Percentiles rank a stretch among this genome's conserved stretches.
phyloP scores from a whole-genome alignment of 495 filamentous ascomycete species.

The Hypoxylon fragiforme region DNA sequence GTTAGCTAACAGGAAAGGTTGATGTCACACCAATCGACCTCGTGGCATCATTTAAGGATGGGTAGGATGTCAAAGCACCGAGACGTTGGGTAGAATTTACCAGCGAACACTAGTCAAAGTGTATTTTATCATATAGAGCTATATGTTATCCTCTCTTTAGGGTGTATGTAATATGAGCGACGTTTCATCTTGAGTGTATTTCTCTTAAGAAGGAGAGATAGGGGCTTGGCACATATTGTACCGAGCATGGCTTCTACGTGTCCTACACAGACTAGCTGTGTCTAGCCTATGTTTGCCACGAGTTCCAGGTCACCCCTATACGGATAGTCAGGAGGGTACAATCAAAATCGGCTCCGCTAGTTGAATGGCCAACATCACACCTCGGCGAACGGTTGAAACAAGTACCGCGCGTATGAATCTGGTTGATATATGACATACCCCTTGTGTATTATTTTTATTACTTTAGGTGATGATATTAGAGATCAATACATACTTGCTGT shows the following conservation, averaged over 20 bases:
- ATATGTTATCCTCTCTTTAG: not conserved
- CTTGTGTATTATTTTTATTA: too few relatives aligned
- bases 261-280: not conserved
- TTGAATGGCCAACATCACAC: not conserved
- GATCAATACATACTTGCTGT: too few relatives aligned
- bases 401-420: not conserved
- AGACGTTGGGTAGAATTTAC: not conserved
- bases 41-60: not conserved
- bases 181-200: constrained; percentile 16
- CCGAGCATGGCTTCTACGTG: not conserved
- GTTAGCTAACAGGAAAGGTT: constrained; percentile 4
- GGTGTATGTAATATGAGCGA: constrained; percentile 7
- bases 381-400: not conserved
- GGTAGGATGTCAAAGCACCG: not conserved
- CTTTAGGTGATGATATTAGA: too few relatives aligned
- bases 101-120: not conserved
- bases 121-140: not conserved
- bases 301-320: not conserved
- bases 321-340: not conserved
- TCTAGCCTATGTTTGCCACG: not conserved
- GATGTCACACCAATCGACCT: not conserved
- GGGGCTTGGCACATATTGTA: constrained; percentile 4
- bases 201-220: not conserved
- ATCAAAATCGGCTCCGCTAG: not conserved
- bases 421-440: too few relatives aligned